phyloP scores from a whole-genome alignment of 1,284 basidiomycete genomes.

The Cryptococcus deneoformans region DNA sequence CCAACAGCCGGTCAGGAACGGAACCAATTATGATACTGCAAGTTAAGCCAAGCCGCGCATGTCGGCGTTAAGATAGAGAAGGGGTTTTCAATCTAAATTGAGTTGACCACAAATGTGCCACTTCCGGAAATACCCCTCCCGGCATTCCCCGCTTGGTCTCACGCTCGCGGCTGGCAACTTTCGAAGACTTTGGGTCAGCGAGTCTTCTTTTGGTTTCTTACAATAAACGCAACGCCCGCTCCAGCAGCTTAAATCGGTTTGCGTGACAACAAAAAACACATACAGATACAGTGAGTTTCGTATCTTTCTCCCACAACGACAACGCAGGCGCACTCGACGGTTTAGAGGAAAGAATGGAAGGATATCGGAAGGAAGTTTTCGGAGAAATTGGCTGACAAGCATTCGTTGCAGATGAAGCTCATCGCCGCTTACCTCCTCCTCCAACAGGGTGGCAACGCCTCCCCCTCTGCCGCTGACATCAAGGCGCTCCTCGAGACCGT shows the following conservation, averaged over 20 bases:
- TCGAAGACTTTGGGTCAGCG: no score
- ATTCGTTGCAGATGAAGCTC: conserved; percentile 76
- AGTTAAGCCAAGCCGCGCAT: no score
- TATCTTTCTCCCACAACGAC: background rate
- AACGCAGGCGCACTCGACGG: background rate
- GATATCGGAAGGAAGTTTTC: background rate
- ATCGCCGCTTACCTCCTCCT: conserved; percentile 98
- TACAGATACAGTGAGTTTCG: conserved; percentile 21
- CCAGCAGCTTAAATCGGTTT: conserved; percentile 49
- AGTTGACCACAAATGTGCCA: no score
- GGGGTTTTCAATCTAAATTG: no score
- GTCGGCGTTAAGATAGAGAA: no score
- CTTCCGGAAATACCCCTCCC: no score
- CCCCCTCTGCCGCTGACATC: conserved; percentile 84
- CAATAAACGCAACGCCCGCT: conserved; percentile 44
- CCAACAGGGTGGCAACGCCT: conserved; percentile 87
- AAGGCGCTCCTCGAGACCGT: conserved; percentile 83
- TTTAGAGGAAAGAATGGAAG: background rate
- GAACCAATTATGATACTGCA: no score
- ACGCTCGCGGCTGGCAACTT: no score
- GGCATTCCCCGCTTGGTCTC: no score
- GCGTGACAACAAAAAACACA: conserved; percentile 29
- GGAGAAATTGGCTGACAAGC: background rate
- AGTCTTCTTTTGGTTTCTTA: background rate
- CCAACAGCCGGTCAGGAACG: no score